phyloP scores from a whole-genome alignment of 2,329 filamentous ascomycete species.

The Diaporthe helianthi region DNA sequence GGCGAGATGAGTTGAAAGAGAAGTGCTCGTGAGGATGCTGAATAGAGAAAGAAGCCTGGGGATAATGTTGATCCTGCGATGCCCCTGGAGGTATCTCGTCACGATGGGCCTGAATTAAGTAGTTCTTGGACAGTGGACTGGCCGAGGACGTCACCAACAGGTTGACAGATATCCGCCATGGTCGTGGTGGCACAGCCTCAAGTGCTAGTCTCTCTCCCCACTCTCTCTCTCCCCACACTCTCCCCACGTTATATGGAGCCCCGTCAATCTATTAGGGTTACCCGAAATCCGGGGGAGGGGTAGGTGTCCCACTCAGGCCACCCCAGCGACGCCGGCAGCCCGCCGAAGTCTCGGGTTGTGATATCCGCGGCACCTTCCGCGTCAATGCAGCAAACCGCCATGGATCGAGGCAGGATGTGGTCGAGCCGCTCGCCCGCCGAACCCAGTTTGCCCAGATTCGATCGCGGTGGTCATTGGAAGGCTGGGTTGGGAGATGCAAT shows the following conservation, averaged over 20 bases:
- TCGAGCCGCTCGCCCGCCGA: slow-evolving; percentile 4
- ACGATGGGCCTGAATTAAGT: background rate
- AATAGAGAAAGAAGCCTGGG: background rate
- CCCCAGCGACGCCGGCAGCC: background rate
- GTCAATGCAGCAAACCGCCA: background rate
- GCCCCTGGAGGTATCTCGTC: background rate
- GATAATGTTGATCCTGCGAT: background rate
- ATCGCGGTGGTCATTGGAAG: background rate
- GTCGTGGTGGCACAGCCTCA: background rate
- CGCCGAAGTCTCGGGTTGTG: background rate
- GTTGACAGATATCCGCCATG: slow-evolving; percentile 25
- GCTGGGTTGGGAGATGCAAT: background rate
- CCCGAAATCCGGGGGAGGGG: slow-evolving; percentile 27
- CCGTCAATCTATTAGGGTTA: background rate
- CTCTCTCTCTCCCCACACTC: slow-evolving; percentile 21
- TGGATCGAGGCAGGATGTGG: background rate
- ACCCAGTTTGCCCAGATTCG: background rate
- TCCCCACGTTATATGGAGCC: slow-evolving; percentile 9
- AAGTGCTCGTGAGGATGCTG: background rate
- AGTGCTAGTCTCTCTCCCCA: background rate
- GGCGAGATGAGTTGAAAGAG: background rate
- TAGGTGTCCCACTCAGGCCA: background rate
- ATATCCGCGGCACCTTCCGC: background rate
- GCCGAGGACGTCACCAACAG: background rate
- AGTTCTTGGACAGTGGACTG: background rate